phyloP scores from a whole-genome alignment of 306 rosid species.

The Cucurbita ficifolia region DNA sequence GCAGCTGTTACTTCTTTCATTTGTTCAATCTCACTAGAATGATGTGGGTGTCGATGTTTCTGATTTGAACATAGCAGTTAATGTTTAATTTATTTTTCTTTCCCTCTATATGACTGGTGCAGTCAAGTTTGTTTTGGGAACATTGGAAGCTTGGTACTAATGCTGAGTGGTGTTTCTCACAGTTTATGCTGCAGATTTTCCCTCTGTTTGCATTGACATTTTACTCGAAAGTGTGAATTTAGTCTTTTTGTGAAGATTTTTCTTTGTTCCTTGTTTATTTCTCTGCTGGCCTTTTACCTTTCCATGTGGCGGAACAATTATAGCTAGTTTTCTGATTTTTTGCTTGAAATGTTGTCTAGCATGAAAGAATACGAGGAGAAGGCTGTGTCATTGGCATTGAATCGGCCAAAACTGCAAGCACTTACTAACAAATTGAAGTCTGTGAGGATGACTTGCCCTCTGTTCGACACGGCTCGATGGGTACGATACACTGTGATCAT shows the following conservation, averaged over 20 bases:
- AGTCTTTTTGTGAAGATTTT: background rate
- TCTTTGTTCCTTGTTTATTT: background rate
- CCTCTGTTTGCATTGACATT: background rate
- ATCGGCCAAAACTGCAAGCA: conserved; percentile 62
- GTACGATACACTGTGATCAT: conserved; percentile 18
- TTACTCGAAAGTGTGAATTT: background rate
- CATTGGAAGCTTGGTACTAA: background rate
- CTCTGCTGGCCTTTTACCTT: background rate
- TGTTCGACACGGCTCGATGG: conserved; percentile 91
- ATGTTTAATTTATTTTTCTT: background rate
- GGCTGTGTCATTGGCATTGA: conserved; percentile 76
- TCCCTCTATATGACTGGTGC: background rate
- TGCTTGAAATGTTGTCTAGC: conserved; percentile 20
- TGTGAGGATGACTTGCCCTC: conserved; percentile 73
- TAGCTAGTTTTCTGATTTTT: background rate
- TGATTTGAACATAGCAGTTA: background rate
- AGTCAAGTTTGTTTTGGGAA: background rate
- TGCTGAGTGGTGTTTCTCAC: background rate
- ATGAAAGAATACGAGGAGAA: conserved; percentile 88
- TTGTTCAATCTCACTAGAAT: background rate
- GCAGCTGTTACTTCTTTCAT: background rate
- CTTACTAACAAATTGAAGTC: conserved; percentile 69
- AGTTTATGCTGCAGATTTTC: background rate
- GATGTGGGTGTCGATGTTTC: background rate
- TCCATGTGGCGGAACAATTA: background rate